Conservation (phyloP, 345 rosid genomes). For the Anacardium occidentale region DNA sequence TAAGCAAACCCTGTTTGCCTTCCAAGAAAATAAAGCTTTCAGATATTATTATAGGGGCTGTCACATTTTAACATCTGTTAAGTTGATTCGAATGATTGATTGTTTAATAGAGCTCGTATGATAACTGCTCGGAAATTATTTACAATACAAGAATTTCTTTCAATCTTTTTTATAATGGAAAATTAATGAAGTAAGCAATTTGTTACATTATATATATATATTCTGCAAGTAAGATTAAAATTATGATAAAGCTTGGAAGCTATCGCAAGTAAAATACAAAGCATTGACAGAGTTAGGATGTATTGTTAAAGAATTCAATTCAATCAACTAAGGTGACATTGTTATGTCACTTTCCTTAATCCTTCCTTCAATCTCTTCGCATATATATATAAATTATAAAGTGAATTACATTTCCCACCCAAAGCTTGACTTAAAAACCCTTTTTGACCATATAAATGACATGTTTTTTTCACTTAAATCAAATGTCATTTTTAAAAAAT, state of each 20-base stretch:
- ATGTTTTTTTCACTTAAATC: no score
- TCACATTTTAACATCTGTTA: background rate
- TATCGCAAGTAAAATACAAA: background rate
- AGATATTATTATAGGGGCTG: background rate
- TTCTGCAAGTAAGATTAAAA: slow-evolving; percentile 10
- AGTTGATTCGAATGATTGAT: background rate
- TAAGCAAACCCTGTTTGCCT: no score
- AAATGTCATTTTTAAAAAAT: no score
- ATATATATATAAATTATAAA: no score
- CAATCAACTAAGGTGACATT: background rate
- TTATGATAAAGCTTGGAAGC: slow-evolving; percentile 10
- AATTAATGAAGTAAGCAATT: background rate
- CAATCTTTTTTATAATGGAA: background rate
- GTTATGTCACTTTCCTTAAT: background rate
- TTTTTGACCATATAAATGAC: no score
- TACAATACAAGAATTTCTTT: background rate
- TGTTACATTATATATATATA: background rate
- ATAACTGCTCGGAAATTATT: background rate
- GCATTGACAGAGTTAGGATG: slow-evolving; percentile 11
- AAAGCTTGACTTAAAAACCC: no score
- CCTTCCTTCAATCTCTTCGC: no score
- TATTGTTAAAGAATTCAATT: background rate
- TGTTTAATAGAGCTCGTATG: background rate
- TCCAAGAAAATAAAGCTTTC: background rate
- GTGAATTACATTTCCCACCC: no score